Evolutionary conservation across 495 filamentous ascomycete species (phyloP).

Genomic region (Podospora tetraspora): DNA sequence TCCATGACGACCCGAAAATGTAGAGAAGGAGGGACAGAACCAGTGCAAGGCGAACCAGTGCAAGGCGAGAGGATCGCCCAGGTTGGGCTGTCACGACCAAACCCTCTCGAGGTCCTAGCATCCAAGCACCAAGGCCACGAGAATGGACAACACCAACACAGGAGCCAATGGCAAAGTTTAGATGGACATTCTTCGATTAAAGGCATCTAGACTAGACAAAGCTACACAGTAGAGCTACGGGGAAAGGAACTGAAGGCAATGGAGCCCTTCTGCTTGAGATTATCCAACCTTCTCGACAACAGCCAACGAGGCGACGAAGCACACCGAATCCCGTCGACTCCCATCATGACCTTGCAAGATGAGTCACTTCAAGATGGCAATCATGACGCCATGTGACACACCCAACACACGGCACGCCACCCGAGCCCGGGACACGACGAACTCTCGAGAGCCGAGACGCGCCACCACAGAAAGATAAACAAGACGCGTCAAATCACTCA

Average conservation of each 20-base stretch:
- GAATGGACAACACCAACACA: neutral
- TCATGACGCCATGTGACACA: neutral
- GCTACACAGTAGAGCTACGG: too few relatives aligned
- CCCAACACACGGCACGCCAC: neutral
- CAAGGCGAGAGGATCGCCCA: too few relatives aligned
- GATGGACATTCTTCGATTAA: neutral
- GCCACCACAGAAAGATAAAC: slow-evolving; percentile 7
- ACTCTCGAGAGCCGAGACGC: neutral
- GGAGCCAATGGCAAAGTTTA: neutral
- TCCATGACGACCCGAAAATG: too few relatives aligned
- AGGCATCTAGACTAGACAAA: too few relatives aligned
- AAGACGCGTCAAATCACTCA: slow-evolving; percentile 12
- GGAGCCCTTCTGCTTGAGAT: neutral
- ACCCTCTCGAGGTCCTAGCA: too few relatives aligned
- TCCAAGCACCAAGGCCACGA: neutral
- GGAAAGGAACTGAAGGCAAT: neutral
- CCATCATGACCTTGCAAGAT: neutral
- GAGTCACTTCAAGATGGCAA: neutral
- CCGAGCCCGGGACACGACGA: neutral
- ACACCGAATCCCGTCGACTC: neutral
- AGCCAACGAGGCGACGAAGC: neutral
- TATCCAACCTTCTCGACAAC: neutral
- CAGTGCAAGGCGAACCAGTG: too few relatives aligned
- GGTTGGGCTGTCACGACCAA: too few relatives aligned
- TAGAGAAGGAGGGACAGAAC: neutral